A percentile compares a stretch with the other conserved stretches of the same genome.
Evolutionary conservation across 306 rosid genomes (phyloP).

Genomic region (Acacia confusa): DNA sequence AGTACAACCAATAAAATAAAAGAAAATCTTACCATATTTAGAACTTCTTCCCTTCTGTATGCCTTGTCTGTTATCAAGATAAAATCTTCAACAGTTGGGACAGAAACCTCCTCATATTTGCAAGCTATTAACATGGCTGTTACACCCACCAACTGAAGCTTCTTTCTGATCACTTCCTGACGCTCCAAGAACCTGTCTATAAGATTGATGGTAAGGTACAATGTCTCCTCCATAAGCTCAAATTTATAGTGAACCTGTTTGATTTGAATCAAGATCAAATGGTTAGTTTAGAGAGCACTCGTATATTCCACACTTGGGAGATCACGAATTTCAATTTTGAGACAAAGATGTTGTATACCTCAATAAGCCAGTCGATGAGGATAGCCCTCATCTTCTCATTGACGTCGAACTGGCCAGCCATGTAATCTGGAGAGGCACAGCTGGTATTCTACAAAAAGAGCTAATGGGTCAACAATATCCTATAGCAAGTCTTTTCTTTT

Average conservation of each 20-base stretch:
- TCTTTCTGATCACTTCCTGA: conserved; percentile 34
- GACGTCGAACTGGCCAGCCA: conserved; percentile 43
- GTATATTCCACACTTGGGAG: not conserved
- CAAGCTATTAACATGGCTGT: conserved; percentile 53
- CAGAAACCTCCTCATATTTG: conserved; percentile 48
- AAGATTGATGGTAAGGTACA: conserved; percentile 49
- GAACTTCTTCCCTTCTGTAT: conserved; percentile 41
- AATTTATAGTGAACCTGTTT: conserved; percentile 57
- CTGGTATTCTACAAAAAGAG: conserved; percentile 34
- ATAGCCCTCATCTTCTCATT: conserved; percentile 54
- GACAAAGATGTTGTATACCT: conserved; percentile 31
- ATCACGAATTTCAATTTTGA: not conserved
- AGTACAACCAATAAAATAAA: not conserved
- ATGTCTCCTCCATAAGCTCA: conserved; percentile 43
- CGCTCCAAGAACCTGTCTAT: conserved; percentile 49
- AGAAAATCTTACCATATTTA: conserved; percentile 34
- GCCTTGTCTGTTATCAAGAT: conserved; percentile 48
- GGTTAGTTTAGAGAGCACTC: not conserved
- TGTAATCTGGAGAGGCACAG: conserved; percentile 41
- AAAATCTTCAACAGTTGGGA: conserved; percentile 50
- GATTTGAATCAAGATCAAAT: conserved; percentile 1
- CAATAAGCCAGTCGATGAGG: conserved; percentile 50
- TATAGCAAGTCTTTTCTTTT: not conserved
- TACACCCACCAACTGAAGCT: conserved; percentile 51
- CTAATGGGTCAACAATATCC: conserved; percentile 18